Conservation (phyloP, 352 stramenopile genomes). For the Pythium dissotocum region DNA sequence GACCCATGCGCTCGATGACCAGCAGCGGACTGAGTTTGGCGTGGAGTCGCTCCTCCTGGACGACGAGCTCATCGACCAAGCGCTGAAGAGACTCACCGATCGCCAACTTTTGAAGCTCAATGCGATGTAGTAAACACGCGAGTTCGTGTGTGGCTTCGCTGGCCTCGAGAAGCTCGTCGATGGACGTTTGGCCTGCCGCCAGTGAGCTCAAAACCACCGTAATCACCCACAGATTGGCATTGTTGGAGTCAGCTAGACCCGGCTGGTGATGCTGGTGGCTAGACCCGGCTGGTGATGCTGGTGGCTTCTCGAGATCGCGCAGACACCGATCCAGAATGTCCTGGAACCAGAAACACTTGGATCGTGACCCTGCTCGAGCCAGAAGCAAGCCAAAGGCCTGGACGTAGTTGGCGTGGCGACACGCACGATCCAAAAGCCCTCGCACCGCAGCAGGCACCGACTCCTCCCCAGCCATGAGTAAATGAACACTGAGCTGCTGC, state of each 20-base stretch:
- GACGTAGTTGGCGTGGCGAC: conserved; percentile 47
- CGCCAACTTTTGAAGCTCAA: conserved; percentile 31
- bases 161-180: conserved; percentile 45
- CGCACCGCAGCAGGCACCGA: conserved; percentile 26
- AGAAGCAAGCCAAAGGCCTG: conserved; percentile 31
- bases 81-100: conserved; percentile 35
- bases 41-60: conserved; percentile 22
- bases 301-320: conserved; percentile 14
- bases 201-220: conserved; percentile 28
- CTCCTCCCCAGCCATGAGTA: conserved; percentile 24
- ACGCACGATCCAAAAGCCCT: conserved; percentile 44
- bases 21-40: conserved; percentile 22
- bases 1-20: conserved; percentile 25
- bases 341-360: conserved; percentile 57
- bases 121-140: conserved; percentile 17
- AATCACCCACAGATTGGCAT: background rate
- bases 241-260: background rate
- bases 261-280: no score
- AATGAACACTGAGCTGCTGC: conserved; percentile 51
- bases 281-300: background rate
- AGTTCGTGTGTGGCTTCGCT: conserved; percentile 29
- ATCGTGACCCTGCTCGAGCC: conserved; percentile 35
- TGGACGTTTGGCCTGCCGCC: conserved; percentile 22
- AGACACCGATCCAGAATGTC: conserved; percentile 36
- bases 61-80: conserved; percentile 27